Percentiles rank a stretch among this genome's conserved stretches.
Evolutionary conservation across 805 yeast species (phyloP).

Genomic region (Candida caryicola): DNA sequence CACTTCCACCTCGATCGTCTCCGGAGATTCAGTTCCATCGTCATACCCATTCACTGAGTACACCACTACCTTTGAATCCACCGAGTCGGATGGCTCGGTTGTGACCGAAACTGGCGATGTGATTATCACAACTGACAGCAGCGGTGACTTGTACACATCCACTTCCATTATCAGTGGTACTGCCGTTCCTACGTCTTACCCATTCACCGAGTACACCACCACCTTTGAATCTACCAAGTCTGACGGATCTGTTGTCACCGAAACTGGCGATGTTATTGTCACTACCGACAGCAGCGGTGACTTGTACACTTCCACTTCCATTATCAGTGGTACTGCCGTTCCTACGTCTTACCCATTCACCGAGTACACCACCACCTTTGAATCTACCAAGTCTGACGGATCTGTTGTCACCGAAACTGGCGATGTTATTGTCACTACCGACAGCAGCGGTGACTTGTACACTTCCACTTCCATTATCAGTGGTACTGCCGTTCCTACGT

Average conservation of each 20-base stretch:
- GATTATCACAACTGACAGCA: conserved; percentile 15
- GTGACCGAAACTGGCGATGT: conserved; percentile 19
- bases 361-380: conserved; percentile 18
- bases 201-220: conserved; percentile 15
- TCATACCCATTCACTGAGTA: conserved; percentile 8
- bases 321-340: conserved; percentile 1
- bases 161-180: conserved; percentile 8
- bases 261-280: conserved; percentile 17
- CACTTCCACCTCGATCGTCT: conserved; percentile 12
- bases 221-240: conserved; percentile 14
- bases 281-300: conserved; percentile 17
- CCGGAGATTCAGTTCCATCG: conserved; percentile 4
- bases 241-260: conserved; percentile 15
- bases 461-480: conserved; percentile 12
- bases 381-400: conserved; percentile 15
- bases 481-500: conserved; percentile 5
- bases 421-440: conserved; percentile 16
- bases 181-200: conserved; percentile 6
- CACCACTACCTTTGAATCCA: conserved; percentile 16
- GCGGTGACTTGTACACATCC: conserved; percentile 14
- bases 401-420: conserved; percentile 16
- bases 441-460: conserved; percentile 14
- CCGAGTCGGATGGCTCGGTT: conserved; percentile 13
- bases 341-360: conserved; percentile 6
- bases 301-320: conserved; percentile 13